Evolutionary conservation across 768 basidiomycete species (phyloP).

Genomic region (Exsudoporus frostii): DNA sequence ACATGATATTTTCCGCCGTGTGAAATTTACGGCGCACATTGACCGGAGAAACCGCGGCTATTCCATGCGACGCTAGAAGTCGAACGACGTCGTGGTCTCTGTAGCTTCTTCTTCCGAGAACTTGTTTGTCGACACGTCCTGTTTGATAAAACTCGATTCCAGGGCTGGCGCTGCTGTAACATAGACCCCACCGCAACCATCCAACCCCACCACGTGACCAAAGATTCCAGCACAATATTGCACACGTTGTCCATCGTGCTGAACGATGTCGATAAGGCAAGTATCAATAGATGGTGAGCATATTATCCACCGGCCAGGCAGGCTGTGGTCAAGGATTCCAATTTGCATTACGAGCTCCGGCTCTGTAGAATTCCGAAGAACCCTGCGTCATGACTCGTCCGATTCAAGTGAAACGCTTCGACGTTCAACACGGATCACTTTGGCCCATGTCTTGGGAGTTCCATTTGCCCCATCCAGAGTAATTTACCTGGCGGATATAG

Average conservation of each 20-base stretch:
- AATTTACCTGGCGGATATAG: slow-evolving; percentile 5
- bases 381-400: slow-evolving; percentile 4
- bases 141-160: no score
- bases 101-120: neutral
- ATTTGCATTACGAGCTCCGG: neutral
- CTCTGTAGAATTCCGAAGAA: neutral
- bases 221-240: no score
- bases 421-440: neutral
- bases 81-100: neutral
- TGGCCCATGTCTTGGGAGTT: neutral
- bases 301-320: neutral
- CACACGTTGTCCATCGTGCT: neutral
- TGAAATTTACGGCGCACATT: neutral
- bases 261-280: neutral
- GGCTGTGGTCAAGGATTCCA: neutral
- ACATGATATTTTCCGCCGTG: neutral
- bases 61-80: neutral
- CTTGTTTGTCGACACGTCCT: neutral
- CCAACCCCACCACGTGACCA: no score
- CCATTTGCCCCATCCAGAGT: neutral
- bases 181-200: no score
- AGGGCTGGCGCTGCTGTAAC: no score
- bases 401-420: neutral
- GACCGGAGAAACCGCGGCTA: neutral
- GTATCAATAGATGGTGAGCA: neutral